Percentiles rank a stretch among this genome's conserved stretches.
Conservation (phyloP, 768 basidiomycete species). For the Podaxis sp. region DNA sequence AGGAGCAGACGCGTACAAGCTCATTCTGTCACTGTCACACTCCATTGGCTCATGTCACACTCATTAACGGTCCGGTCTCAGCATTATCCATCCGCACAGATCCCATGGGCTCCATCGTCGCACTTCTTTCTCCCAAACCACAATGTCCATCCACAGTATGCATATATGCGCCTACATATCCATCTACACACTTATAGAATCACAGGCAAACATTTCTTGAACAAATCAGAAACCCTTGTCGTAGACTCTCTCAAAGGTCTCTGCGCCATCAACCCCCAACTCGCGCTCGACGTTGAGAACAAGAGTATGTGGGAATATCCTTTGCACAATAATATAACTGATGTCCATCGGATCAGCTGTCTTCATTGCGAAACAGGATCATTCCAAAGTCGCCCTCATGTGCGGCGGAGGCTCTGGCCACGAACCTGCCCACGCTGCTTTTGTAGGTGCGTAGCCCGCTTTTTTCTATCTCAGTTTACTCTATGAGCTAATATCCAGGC, state of each 20-base stretch:
- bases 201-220: constrained; percentile 75
- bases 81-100: neutral
- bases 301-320: constrained; percentile 51
- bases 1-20: constrained; percentile 11
- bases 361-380: constrained; percentile 55
- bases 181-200: neutral
- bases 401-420: constrained; percentile 90
- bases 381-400: constrained; percentile 70
- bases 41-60: constrained; percentile 7
- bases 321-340: constrained; percentile 13
- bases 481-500: constrained; percentile 38
- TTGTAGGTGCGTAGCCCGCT: constrained; percentile 64
- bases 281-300: constrained; percentile 68
- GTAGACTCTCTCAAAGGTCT: constrained; percentile 77
- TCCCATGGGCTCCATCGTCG: neutral
- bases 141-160: constrained; percentile 40
- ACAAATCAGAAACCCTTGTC: constrained; percentile 68
- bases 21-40: constrained; percentile 16
- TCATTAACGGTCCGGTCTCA: neutral
- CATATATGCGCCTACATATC: constrained; percentile 3
- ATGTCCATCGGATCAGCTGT: constrained; percentile 47
- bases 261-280: constrained; percentile 65
- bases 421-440: constrained; percentile 88
- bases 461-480: neutral
- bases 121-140: constrained; percentile 19